These are phyloP conservation scores for Amaranthus tricolor DNA, from an alignment of 179 eudicot genomes.

Conservation along the genomic window DNA sequence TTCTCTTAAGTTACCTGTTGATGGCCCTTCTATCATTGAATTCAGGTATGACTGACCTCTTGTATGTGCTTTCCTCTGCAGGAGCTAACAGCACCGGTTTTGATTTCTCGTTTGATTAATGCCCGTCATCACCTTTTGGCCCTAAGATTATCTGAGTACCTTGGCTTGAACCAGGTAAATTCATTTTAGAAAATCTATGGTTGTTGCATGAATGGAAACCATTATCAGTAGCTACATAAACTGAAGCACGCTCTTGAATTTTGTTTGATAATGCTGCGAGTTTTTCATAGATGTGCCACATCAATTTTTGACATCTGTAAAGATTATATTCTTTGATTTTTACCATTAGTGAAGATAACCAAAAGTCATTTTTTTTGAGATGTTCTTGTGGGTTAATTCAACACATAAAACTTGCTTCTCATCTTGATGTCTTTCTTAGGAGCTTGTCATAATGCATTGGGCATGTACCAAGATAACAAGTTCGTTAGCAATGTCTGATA, in stretches of 20 bases:
- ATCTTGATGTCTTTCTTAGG: slow-evolving; percentile 39
- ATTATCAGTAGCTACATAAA: background rate
- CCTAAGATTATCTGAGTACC: slow-evolving; percentile 80
- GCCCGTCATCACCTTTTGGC: slow-evolving; percentile 82
- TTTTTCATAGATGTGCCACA: background rate
- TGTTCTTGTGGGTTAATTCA: background rate
- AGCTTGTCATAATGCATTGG: slow-evolving; percentile 97
- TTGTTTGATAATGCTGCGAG: too few species aligned
- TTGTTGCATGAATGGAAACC: background rate
- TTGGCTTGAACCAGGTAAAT: slow-evolving; percentile 76
- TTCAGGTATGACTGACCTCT: background rate
- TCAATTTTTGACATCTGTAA: background rate
- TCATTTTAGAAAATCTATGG: background rate
- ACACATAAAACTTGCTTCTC: background rate
- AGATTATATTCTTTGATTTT: background rate
- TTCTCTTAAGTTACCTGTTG: background rate
- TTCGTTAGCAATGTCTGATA: slow-evolving; percentile 77
- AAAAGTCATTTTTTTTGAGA: background rate
- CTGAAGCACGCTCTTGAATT: too few species aligned
- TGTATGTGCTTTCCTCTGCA: slow-evolving; percentile 26
- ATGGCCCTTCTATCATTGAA: background rate
- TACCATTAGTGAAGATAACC: background rate
- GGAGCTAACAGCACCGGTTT: slow-evolving; percentile 89
- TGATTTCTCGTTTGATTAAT: slow-evolving; percentile 87
- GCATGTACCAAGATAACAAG: slow-evolving; percentile 78